Evolutionary conservation across 805 yeast genomes (phyloP), one percentile per base, ranked within the genome.

Genomic region (Candida namnaoensis): DNA sequence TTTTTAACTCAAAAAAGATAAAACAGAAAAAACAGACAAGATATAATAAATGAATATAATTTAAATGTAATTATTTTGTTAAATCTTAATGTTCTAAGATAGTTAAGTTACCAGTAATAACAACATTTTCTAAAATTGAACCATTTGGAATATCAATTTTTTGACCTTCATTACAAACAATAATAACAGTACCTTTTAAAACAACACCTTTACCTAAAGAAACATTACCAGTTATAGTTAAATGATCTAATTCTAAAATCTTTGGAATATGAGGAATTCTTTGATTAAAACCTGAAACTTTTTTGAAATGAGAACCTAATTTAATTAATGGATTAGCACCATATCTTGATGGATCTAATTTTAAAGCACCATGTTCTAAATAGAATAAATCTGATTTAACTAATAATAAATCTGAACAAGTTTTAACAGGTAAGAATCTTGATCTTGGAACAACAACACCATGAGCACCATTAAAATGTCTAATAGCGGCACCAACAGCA

Each of bases 361-460:
- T 80, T 54, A 93, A 76, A 12, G 95, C 82, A 60, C 99, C 98
- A 59, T 88, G 97, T 61, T 83, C 86, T 62, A 93, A 73, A 59
- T 73, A 76, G 72, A 91, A 93, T 58, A 93, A 74, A 63, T 93
- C 98, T 9, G 97, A 88, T 68, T 93, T 93, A 50, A 93, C 99
- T 57, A 93, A 75, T 54, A 93, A 70, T 65, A 93, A 70, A 64
- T 93, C 99, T 7, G 97, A 88, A 65, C 93, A 88, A 15, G 99
- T 93, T 74, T 93, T 93, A 55, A 93, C 99, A 13, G 99, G 99
- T 69, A 93, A 76, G 76, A 93, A 93, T 62, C 99, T 82, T 35
- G 96, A 78, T 72, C 99, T 87, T 66, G 99, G 98, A 34, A 93
- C 99, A 56, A 88, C 95, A 54, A 93, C 95, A 68, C 99, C 99